Conservation (phyloP, 495 filamentous ascomycete genomes). For the Cenococcum geophilum region DNA sequence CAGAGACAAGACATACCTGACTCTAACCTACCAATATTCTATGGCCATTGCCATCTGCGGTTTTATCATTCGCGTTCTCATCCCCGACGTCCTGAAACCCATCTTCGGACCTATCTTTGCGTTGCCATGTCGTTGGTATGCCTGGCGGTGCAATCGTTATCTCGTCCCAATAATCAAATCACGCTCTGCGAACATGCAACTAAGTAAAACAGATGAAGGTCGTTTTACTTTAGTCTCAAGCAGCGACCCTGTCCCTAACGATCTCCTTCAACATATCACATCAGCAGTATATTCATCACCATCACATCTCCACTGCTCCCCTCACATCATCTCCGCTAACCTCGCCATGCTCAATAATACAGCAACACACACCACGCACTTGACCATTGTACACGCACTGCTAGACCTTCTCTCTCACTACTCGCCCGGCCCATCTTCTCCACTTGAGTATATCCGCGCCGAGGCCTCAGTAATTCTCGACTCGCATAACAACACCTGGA, state of each 20-base stretch:
- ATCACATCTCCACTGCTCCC: background rate
- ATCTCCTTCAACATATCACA: background rate
- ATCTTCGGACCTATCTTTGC: constrained; percentile 13
- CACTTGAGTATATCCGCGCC: background rate
- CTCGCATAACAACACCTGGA: background rate
- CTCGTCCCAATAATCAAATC: constrained; percentile 11
- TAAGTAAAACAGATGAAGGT: background rate
- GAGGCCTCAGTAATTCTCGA: background rate
- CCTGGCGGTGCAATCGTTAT: background rate
- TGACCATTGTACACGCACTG: constrained; percentile 21
- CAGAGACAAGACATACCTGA: constrained; percentile 19
- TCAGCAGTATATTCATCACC: background rate
- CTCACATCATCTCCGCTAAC: background rate
- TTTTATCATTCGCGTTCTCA: background rate
- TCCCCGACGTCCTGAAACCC: background rate
- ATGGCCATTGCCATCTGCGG: constrained; percentile 3
- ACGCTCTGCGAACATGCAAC: background rate
- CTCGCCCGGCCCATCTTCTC: background rate
- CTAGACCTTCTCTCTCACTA: constrained; percentile 12
- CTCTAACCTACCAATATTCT: background rate
- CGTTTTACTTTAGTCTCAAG: background rate
- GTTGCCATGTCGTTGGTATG: constrained; percentile 2
- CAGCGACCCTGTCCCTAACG: background rate
- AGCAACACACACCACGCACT: constrained; percentile 19
- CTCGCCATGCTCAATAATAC: constrained; percentile 19